Base-by-base conservation (phyloP, 306 rosid species). In the Carpinus fangiana region DNA sequence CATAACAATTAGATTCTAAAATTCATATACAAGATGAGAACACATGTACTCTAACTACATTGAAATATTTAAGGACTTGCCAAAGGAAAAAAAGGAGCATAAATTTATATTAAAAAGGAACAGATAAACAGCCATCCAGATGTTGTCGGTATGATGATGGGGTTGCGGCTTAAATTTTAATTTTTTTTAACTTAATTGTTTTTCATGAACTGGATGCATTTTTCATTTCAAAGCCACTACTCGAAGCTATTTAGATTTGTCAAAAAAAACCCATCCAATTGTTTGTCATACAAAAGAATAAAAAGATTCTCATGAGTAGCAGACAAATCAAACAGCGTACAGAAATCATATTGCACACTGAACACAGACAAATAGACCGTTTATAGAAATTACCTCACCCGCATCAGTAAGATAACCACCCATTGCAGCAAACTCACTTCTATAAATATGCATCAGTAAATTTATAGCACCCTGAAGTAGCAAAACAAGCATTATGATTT, bases 341-440 rank as follows among this genome's bases (percentile, higher is more conserved):
- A 13, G n/a, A 34, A 71, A 59, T 7, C 36, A 47, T 14, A 46
- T 9, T 26, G 50, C 50, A 66, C 47, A 66, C 3, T 14, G 20
- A 55, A 75, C 21, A 76, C 72, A 69, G 72, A 6, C 52, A 73
- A 13, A 26, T 45, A 81, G 47, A 78, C 45, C 67, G 18, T 38
- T 38, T 52, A 83, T 72, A 78, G 78, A 70, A 82, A 81, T 81
- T 91, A 95, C 98, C 96, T 92, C 97, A 84, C 98, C 98, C 79
- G 93, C 92, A 4, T 95, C 98, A 81, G 97, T 95, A 80, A 95
- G 98, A 85, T 92, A 95, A 82, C 98, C 98, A 78, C 98, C 98
- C 92, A 91, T 92, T 45, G 93, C 85, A 82, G 88, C 72, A 85
- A 95, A 95, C 84, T 95, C 98, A 70, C 78, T 91, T 87, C 92